Base-by-base conservation (phyloP, 2,329 filamentous ascomycete genomes). In the Tympanopsis confertula region DNA sequence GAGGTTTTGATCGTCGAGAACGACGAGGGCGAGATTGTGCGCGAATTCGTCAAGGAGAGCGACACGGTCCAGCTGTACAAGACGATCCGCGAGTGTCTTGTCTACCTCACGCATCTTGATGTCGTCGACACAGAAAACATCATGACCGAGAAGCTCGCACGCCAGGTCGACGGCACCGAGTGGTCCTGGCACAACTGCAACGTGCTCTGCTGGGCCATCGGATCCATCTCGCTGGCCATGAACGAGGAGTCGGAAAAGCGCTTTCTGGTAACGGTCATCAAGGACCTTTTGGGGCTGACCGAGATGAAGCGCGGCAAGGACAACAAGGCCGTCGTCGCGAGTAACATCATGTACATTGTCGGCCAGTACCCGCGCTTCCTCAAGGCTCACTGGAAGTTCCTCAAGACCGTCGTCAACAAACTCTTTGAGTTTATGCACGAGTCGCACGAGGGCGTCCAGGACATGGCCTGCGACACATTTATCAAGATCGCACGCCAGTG, bases 151-250 rank as follows among this genome's bases (percentile, higher is more conserved):
- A 98, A 98, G 65, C 71, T 98, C 38, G 81, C 87, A 22, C 82
- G 87, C 47, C 91, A 98, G 61, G 91, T 98, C 12, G 91, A 98
- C 56, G 87, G 87, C 18, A 73, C 74, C 2, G 93, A 98, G 61
- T 98, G 91, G 91, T 98, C 93, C 4, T 98, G 91, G 91, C 86
- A 89, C 45, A 98, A 98, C 65, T 98, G 91, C 78, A 98, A 98
- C 63, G 95, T 94, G 4, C 77, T 98, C 36, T 98, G 91, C 69
- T 98, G 91, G 91, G 91, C 91, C 20, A 98, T 98, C 49, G 91
- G 91, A 29, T 98, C 91, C 10, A 98, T 98, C 48, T 98, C 93
- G 1, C 78, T 94, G 40, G 91, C 91, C 38, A 98, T 98, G 91
- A 98, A 95, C 55, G 91, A 98, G 55, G 91, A 98, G 59, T 98